A percentile compares a stretch with the other conserved stretches of the same genome.
Evolutionary conservation across 176 grass and related monocot species (phyloP).

Genomic region (barley (Hordeum vulgare)): DNA sequence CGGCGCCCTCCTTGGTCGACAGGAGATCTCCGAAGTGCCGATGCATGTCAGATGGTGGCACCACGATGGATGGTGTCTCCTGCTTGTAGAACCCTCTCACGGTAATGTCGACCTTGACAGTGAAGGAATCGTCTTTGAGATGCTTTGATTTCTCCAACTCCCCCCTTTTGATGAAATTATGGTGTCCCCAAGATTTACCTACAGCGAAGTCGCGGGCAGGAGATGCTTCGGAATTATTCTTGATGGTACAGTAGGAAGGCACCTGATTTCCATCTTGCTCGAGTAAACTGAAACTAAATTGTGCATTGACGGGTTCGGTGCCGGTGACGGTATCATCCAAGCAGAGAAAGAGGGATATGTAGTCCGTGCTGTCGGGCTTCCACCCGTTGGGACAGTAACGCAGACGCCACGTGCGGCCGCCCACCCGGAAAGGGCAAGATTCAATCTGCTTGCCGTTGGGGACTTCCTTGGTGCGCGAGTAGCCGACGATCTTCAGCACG

Average conservation of each 20-base stretch:
- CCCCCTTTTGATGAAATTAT: rapidly evolving
- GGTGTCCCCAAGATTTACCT: not conserved
- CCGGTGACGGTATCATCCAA: not conserved
- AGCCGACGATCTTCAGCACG: not conserved
- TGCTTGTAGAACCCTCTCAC: not conserved
- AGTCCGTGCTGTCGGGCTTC: rapidly evolving
- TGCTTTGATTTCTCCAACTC: not conserved
- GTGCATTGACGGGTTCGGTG: not conserved
- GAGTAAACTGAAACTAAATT: not conserved
- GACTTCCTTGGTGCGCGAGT: not conserved
- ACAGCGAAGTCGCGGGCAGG: not conserved
- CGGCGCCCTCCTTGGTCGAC: not conserved
- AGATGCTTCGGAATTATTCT: not conserved
- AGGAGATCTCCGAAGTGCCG: conserved; percentile 23
- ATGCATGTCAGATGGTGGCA: conserved; percentile 26
- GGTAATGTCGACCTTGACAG: not conserved
- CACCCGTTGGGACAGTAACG: not conserved
- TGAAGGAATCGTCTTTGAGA: not conserved
- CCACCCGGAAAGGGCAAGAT: not conserved
- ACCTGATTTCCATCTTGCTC: not conserved
- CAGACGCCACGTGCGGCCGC: not conserved
- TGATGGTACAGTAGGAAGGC: not conserved
- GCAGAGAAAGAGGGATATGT: not conserved
- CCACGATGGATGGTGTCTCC: not conserved
- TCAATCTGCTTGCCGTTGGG: not conserved